phyloP scores from a whole-genome alignment of 2,329 filamentous ascomycete species.

The Fusarium pseudocircinatum region DNA sequence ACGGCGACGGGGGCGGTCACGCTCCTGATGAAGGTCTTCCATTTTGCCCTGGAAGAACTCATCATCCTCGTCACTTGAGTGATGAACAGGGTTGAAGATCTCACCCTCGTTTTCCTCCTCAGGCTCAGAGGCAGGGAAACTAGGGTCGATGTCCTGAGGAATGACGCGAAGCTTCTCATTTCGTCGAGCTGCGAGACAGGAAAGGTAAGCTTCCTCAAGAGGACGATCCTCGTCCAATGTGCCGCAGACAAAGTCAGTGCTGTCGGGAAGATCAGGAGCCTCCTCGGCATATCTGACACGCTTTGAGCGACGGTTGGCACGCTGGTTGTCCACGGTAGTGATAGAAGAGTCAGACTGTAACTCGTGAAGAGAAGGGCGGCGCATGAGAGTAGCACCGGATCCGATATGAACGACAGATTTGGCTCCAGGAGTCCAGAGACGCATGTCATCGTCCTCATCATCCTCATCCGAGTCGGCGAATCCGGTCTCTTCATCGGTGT shows the following conservation, averaged over 20 bases:
- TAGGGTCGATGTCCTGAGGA: conserved; percentile 97
- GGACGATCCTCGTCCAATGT: conserved; percentile 95
- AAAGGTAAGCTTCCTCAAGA: conserved; percentile 92
- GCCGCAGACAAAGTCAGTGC: conserved; percentile 98
- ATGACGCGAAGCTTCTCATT: conserved; percentile 82
- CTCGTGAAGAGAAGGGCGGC: conserved; percentile 54
- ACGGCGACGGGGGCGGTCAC: conserved; percentile 59
- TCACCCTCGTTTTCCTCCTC: conserved; percentile 86
- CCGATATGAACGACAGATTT: conserved; percentile 50
- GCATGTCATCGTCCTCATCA: conserved; percentile 71
- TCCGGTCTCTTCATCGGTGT: conserved; percentile 76
- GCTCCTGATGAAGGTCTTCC: conserved; percentile 71
- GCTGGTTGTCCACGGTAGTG: conserved; percentile 56
- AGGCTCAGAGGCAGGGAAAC: conserved; percentile 93
- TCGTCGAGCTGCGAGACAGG: conserved; percentile 82
- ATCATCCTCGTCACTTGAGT: conserved; percentile 73
- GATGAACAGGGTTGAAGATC: conserved; percentile 63
- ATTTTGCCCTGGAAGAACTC: conserved; percentile 78
- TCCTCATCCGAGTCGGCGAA: conserved; percentile 76
- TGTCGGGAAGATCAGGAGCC: conserved; percentile 90
- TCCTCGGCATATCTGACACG: conserved; percentile 50
- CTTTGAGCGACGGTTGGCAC: conserved; percentile 45
- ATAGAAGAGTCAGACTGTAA: conserved; percentile 70
- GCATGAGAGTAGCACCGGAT: conserved; percentile 47
- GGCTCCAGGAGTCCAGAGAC: conserved; percentile 64